A percentile compares a stretch with the other conserved stretches of the same genome.
Conservation (phyloP, 1,284 basidiomycete species). For the Marasmius oreades region DNA sequence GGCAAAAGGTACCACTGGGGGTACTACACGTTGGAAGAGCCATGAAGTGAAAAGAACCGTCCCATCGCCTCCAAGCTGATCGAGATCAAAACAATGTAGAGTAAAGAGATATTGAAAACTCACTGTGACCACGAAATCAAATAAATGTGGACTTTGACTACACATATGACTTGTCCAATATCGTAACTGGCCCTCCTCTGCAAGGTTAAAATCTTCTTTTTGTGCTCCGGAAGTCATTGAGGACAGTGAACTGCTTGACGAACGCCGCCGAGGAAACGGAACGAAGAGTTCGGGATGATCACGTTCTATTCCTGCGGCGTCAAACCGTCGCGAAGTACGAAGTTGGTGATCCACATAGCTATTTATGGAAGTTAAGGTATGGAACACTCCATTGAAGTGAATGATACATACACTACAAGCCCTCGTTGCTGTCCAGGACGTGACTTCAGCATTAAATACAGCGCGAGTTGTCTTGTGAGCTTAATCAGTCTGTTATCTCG, state of each 20-base stretch:
- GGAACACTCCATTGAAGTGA: slow-evolving; percentile 7
- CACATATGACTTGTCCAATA: slow-evolving; percentile 99
- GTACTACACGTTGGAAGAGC: slow-evolving; percentile 98
- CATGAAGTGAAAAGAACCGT: slow-evolving; percentile 99
- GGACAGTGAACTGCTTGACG: slow-evolving; percentile 61
- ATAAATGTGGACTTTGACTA: slow-evolving; percentile 85
- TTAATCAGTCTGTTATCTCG: slow-evolving; percentile 96
- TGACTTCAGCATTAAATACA: slow-evolving; percentile 89
- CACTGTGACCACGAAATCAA: slow-evolving; percentile 97
- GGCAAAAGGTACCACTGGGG: slow-evolving; percentile 95
- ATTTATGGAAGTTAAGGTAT: slow-evolving; percentile 11
- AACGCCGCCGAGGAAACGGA: slow-evolving; percentile 71
- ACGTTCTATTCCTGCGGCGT: slow-evolving; percentile 82
- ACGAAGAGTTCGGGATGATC: slow-evolving; percentile 89
- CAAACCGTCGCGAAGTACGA: slow-evolving; percentile 89
- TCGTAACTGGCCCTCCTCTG: slow-evolving; percentile 85
- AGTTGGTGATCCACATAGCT: slow-evolving; percentile 97
- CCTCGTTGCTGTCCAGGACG: slow-evolving; percentile 61
- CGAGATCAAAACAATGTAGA: slow-evolving; percentile 11
- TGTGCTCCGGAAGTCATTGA: slow-evolving; percentile 38
- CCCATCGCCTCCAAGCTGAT: slow-evolving; percentile 92
- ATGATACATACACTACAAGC: slow-evolving; percentile 61
- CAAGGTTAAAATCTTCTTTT: slow-evolving; percentile 34
- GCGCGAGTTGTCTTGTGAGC: slow-evolving; percentile 89
- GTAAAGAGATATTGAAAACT: slow-evolving; percentile 30